Conservation (phyloP, 2,329 filamentous ascomycete genomes). For the Bipolaris cookei region DNA sequence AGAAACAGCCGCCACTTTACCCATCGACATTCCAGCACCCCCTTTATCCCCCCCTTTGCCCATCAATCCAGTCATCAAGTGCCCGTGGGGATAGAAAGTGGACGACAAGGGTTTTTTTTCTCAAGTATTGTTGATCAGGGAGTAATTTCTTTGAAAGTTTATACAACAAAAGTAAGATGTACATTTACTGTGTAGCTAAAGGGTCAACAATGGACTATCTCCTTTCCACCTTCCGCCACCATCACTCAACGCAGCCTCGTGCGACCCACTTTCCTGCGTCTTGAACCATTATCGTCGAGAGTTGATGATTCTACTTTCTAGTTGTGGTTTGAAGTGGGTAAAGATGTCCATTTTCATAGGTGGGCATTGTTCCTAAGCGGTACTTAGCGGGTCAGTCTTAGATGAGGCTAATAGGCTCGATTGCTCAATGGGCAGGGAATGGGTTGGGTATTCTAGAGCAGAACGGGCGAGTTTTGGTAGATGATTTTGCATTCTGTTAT, state of each 20-base stretch:
- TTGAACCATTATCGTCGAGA: background rate
- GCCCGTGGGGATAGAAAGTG: no score
- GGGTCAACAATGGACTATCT: background rate
- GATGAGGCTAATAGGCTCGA: background rate
- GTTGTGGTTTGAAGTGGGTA: constrained; percentile 1
- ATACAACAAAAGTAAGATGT: no score
- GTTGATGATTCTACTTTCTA: constrained; percentile 6
- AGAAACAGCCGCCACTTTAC: constrained; percentile 81
- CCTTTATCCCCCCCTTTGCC: background rate
- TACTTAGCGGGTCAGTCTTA: constrained; percentile 11
- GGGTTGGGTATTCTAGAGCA: background rate
- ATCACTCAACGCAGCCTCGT: constrained; percentile 14
- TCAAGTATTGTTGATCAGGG: background rate
- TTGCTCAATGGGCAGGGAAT: background rate
- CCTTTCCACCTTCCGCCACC: no score
- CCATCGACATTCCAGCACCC: constrained; percentile 27
- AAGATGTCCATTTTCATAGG: constrained; percentile 12
- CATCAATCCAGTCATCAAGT: no score
- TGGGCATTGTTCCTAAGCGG: constrained; percentile 1
- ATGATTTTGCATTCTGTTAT: background rate
- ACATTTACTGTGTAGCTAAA: no score
- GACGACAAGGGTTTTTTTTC: no score
- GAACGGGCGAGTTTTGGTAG: background rate
- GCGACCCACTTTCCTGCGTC: constrained; percentile 13
- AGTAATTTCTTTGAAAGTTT: no score